Conservation (phyloP, 306 rosid genomes). For the Lathyrus tuberosus region DNA sequence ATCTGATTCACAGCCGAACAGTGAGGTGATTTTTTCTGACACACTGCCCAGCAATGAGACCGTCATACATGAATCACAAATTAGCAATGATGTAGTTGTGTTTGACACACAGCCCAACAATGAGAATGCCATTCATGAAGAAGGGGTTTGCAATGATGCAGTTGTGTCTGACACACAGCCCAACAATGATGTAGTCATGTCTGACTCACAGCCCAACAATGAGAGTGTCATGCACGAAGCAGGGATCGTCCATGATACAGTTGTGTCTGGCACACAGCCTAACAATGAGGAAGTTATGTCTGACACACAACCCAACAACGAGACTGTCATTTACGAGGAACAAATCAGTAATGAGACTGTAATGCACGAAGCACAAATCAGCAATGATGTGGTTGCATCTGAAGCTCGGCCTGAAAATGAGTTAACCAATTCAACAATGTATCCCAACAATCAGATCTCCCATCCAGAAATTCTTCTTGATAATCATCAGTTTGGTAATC, state of each 20-base stretch:
- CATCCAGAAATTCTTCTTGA: constrained; percentile 28
- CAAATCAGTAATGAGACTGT: constrained; percentile 19
- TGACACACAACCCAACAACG: constrained; percentile 22
- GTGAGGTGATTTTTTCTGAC: no score
- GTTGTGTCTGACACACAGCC: constrained; percentile 21
- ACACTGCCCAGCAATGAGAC: no score
- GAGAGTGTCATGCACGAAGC: constrained; percentile 14
- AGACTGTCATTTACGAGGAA: neutral
- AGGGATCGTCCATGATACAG: neutral
- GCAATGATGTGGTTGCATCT: constrained; percentile 24
- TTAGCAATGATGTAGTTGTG: constrained; percentile 4
- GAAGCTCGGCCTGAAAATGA: constrained; percentile 32
- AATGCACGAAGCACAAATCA: constrained; percentile 8
- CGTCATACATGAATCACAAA: no score
- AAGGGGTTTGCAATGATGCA: neutral
- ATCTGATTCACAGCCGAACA: no score
- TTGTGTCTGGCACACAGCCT: constrained; percentile 4
- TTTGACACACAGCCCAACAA: constrained; percentile 27
- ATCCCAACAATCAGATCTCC: constrained; percentile 36
- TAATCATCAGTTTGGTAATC: constrained; percentile 38
- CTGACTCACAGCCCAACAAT: constrained; percentile 28
- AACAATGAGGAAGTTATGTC: constrained; percentile 5
- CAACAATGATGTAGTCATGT: constrained; percentile 7
- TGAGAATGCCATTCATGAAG: constrained; percentile 5
- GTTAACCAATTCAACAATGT: constrained; percentile 28